phyloP scores from a whole-genome alignment of 75 land plant genomes.

The Cupressus sempervirens region DNA sequence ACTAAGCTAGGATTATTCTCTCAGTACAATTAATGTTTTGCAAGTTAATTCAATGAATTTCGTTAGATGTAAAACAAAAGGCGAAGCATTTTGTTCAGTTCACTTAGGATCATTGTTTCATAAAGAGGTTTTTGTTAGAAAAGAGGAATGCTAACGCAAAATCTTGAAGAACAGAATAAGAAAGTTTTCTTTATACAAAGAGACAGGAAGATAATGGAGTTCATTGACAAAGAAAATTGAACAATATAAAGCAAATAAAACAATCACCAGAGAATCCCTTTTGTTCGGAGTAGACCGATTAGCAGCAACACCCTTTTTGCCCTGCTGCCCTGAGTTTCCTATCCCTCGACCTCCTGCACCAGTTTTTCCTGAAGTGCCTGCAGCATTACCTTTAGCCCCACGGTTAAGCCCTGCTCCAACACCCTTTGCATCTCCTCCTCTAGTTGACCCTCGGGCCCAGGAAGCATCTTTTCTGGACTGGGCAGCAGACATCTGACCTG shows the following conservation, averaged over 20 bases:
- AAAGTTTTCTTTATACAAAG: background rate
- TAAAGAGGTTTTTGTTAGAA: background rate
- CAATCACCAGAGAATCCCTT: slow-evolving; percentile 66
- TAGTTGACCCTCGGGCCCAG: slow-evolving; percentile 65
- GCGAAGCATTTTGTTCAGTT: background rate
- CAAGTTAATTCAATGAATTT: background rate
- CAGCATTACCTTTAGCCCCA: slow-evolving; percentile 36
- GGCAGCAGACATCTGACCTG: slow-evolving; percentile 61
- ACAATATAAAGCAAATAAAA: background rate
- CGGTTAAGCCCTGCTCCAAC: slow-evolving; percentile 22
- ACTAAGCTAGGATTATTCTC: background rate
- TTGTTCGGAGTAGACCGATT: slow-evolving; percentile 56
- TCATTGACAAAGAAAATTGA: background rate
- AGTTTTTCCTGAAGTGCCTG: slow-evolving; percentile 21
- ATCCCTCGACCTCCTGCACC: slow-evolving; percentile 52
- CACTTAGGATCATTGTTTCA: background rate
- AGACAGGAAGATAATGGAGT: background rate
- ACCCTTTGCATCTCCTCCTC: slow-evolving; percentile 22
- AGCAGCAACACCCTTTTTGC: slow-evolving; percentile 40
- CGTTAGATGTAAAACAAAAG: background rate
- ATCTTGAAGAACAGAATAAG: slow-evolving; percentile 4
- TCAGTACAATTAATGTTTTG: background rate
- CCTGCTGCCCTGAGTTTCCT: slow-evolving; percentile 32
- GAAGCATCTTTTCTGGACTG: slow-evolving; percentile 57
- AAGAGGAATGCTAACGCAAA: background rate